Base-by-base conservation (phyloP, 257 asterid species). In the Fraxinus pennsylvanica region DNA sequence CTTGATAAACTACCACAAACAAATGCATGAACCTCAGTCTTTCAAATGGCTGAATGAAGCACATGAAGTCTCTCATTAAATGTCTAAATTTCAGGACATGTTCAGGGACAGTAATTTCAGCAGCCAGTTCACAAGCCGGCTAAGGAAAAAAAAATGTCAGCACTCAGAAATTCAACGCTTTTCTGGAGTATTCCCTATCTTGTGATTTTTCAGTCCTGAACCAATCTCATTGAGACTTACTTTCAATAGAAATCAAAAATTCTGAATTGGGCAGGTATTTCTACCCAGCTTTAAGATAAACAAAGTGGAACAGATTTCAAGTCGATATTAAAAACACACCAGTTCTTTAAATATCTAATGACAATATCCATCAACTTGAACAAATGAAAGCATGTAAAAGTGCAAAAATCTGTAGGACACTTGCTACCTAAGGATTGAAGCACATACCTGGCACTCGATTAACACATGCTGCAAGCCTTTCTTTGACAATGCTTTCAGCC, bases 391-490 rank as follows among this genome's bases (percentile, higher is more conserved):
- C 35, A 63, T 9, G 69, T 3, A 25, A 9, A 22, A 22, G 69
- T 25, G 29, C 32, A 63, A 63, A 63, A 61, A 9, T 25, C 9
- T 8, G 69, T 25, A 63, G 19, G 69, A 32, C 35, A 10, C 35
- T 41, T 9, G 10, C 4, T 38, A 22, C 61, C 47, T 45, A 78
- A 74, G 63, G 57, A 67, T 15, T 54, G 74, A 75, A 79, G 75
- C 76, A 79, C 90, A 41, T 67, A 79, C 99, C 98, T 85, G 96
- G 96, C 35, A 93, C 88, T 78, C 93, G 87, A 83, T 93, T 96
- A 80, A 96, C 99, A 76, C 97, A 96, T 75, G 99, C 97, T 19
- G 98, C 99, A 45, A 96, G 97, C 81, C 90, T 88, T 83, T 82
- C 98, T 81, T 91, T 92, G 74, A 96, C 92, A 78, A 96, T 90